Evolutionary conservation across 768 basidiomycete species (phyloP).

Genomic region (Fomitopsis pulvina): DNA sequence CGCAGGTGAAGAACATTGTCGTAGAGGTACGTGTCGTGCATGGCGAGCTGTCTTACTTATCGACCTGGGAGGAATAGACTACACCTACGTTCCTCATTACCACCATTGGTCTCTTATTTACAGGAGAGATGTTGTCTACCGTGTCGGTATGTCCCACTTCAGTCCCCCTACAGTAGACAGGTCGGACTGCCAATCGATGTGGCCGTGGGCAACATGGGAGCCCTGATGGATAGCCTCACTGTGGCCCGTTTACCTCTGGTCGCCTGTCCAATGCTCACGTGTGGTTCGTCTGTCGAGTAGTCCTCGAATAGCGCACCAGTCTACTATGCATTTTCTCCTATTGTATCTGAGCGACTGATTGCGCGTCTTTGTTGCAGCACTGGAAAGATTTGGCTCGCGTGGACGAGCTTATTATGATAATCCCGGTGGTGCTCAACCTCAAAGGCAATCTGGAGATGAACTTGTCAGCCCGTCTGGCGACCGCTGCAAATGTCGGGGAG

Average conservation of each 20-base stretch:
- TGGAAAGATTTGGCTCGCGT: constrained; percentile 88
- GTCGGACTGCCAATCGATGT: no score
- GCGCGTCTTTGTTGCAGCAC: constrained; percentile 34
- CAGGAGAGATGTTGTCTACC: constrained; percentile 83
- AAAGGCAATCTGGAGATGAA: constrained; percentile 99
- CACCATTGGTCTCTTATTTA: constrained; percentile 79
- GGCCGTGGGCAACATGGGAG: no score
- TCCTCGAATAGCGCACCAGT: no score
- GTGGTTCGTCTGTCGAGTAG: no score
- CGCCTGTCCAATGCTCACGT: no score
- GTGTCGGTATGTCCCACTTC: constrained; percentile 53
- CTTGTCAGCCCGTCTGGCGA: constrained; percentile 90
- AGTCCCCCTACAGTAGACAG: no score
- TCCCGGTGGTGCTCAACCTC: constrained; percentile 89
- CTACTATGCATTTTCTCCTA: no score
- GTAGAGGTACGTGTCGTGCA: constrained; percentile 49
- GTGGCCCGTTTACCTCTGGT: no score
- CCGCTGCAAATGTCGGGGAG: constrained; percentile 89
- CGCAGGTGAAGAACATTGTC: constrained; percentile 54
- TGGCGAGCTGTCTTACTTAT: background rate
- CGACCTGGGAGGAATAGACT: constrained; percentile 33
- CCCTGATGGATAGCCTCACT: no score
- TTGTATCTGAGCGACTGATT: no score
- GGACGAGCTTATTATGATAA: constrained; percentile 94
- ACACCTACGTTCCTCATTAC: constrained; percentile 84